Evolutionary conservation across 2,329 filamentous ascomycete genomes (phyloP).

Genomic region (Blastomyces silverae): DNA sequence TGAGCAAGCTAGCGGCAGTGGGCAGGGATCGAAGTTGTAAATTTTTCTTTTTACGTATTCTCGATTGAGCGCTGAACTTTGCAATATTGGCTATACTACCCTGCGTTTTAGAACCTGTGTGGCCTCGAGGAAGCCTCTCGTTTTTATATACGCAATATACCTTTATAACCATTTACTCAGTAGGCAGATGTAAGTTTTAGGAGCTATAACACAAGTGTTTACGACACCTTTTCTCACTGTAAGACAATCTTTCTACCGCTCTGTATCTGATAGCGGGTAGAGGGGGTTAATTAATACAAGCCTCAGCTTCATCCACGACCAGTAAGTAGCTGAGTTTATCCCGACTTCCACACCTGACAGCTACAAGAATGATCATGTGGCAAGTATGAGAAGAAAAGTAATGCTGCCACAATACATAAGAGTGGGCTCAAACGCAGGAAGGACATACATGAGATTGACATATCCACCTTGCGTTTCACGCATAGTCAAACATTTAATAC

Average conservation of each 20-base stretch:
- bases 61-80: not conserved
- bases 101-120: too few relatives aligned
- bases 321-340: not conserved
- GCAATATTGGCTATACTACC: not conserved
- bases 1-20: constrained; percentile 17
- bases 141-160: not conserved
- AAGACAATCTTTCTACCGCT: not conserved
- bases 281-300: not conserved
- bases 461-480: not conserved
- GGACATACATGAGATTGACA: not conserved
- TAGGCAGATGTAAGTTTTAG: not conserved
- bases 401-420: not conserved
- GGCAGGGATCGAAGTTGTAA: constrained; percentile 23
- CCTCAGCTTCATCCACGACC: not conserved
- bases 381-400: not conserved
- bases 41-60: not conserved
- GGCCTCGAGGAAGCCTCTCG: too few relatives aligned
- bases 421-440: not conserved
- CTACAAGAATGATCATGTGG: not conserved
- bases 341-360: not conserved
- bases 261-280: not conserved
- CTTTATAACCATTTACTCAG: not conserved
- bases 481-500: not conserved
- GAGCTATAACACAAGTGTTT: not conserved
- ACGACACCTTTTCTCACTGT: not conserved